Conservation (phyloP, 2,329 filamentous ascomycete genomes). For the Monilinia fructigena region DNA sequence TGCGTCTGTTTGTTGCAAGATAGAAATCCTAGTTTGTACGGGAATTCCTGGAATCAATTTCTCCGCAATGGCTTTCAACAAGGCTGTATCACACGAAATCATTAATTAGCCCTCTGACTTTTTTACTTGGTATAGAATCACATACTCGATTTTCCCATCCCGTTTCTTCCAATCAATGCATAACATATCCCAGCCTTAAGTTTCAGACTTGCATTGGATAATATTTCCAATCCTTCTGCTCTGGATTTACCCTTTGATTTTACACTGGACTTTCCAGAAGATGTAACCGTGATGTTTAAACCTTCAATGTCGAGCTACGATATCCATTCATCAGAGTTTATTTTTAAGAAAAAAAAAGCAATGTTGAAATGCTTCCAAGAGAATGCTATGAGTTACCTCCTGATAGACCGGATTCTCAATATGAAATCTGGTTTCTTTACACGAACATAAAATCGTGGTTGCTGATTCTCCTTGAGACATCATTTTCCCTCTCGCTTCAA, state of each 20-base stretch:
- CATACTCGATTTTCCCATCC: slow-evolving; percentile 77
- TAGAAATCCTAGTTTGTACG: slow-evolving; percentile 61
- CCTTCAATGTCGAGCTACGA: slow-evolving; percentile 68
- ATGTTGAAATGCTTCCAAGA: not conserved
- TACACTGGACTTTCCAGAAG: slow-evolving; percentile 41
- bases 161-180: slow-evolving; percentile 77
- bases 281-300: slow-evolving; percentile 65
- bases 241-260: slow-evolving; percentile 53
- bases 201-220: slow-evolving; percentile 66
- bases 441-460: slow-evolving; percentile 36
- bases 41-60: slow-evolving; percentile 77
- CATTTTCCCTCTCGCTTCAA: not conserved
- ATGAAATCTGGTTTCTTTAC: slow-evolving; percentile 40
- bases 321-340: slow-evolving; percentile 15
- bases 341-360: not conserved
- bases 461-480: slow-evolving; percentile 30
- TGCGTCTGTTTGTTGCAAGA: slow-evolving; percentile 64
- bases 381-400: slow-evolving; percentile 30
- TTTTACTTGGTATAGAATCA: slow-evolving; percentile 17
- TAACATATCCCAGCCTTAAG: slow-evolving; percentile 73
- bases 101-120: slow-evolving; percentile 14
- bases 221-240: slow-evolving; percentile 60
- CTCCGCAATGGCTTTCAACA: slow-evolving; percentile 72
- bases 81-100: slow-evolving; percentile 43
- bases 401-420: slow-evolving; percentile 39